phyloP scores from a whole-genome alignment of 1,139 yeast species.

The Nakaseomyces glabratus region DNA sequence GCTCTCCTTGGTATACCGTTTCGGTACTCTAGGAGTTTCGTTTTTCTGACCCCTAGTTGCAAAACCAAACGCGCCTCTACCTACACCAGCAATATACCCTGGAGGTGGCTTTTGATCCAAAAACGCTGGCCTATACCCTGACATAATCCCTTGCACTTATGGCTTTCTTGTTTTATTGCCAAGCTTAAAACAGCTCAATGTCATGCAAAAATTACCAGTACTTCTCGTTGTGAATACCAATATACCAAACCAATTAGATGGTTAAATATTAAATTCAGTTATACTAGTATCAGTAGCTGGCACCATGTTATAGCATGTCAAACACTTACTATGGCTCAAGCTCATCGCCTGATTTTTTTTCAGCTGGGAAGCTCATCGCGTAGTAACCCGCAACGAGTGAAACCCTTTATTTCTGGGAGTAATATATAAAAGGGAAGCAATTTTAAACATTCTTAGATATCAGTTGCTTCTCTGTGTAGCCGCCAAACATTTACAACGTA shows the following conservation, averaged over 20 bases:
- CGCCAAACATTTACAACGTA: too few species aligned
- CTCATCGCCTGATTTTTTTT: too few species aligned
- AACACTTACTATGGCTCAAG: too few species aligned
- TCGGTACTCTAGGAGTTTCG: conserved; percentile 12
- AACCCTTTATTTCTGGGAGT: too few species aligned
- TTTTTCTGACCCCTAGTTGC: conserved; percentile 66
- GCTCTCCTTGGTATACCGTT: conserved; percentile 22
- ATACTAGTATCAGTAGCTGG: neutral
- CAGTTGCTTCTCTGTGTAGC: too few species aligned
- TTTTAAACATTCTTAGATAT: too few species aligned
- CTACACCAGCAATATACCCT: conserved; percentile 86
- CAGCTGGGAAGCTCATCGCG: too few species aligned
- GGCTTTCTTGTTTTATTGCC: neutral
- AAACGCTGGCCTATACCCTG: conserved; percentile 36
- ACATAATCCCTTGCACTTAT: neutral
- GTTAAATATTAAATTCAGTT: neutral
- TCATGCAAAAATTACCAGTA: neutral
- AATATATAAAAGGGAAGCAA: too few species aligned
- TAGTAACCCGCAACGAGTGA: too few species aligned
- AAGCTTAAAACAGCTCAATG: neutral
- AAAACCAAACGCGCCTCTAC: conserved; percentile 93
- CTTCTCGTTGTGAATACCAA: neutral
- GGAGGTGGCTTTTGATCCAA: conserved; percentile 82
- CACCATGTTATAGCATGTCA: too few species aligned
- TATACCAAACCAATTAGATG: neutral